Base-by-base conservation (phyloP, 1,284 basidiomycete genomes). In the Cutaneotrichosporon mucoides region DNA sequence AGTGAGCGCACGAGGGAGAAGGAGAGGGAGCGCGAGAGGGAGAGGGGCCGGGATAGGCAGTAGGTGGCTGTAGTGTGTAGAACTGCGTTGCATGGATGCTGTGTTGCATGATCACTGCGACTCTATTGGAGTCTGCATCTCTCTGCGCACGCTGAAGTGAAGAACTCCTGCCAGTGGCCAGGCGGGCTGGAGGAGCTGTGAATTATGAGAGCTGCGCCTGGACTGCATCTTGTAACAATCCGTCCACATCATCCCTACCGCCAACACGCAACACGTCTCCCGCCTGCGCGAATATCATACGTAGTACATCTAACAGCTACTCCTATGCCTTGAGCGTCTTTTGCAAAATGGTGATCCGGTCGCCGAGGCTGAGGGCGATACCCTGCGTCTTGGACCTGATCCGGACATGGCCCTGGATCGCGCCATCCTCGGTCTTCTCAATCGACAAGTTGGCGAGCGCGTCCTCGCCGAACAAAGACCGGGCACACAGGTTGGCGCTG, bases 381-480 rank as follows among this genome's bases (percentile, higher is more conserved):
- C 92, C 92, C 76, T 95, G 92, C 79, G 95, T 95, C 81, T 95
- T 96, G 73, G 89, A 92, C 59, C 92, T 85, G 71, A 95, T 96
- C 55, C 92, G 85, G 24, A 95, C 91, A 78, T 95, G 92, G 0
- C 92, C 92, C 34, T 87, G 87, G 68, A 96, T 88, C 5, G 82
- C 84, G 1, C 92, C 92, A 56, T 83, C 82, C 56, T 92, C 89
- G 43, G 89, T 87, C 71, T 89, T 85, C 75, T 99, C 96, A 64
- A 99, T 88, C 67, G 90, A 93, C 64, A 98, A 79, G 76, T 99
- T 99, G 46, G 96, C 95, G 40, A 99, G 79, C 0, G 95, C 96
- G 72, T 99, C 96, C 79, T 99, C 96, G 85, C 90, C 92, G 68
- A 97, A 97, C 65, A 95, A 75, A 76, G 87, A 89, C 62, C 89